Evolutionary conservation across 768 basidiomycete species (phyloP), one percentile per base, ranked within the genome.

Genomic region (Mycena crocata): DNA sequence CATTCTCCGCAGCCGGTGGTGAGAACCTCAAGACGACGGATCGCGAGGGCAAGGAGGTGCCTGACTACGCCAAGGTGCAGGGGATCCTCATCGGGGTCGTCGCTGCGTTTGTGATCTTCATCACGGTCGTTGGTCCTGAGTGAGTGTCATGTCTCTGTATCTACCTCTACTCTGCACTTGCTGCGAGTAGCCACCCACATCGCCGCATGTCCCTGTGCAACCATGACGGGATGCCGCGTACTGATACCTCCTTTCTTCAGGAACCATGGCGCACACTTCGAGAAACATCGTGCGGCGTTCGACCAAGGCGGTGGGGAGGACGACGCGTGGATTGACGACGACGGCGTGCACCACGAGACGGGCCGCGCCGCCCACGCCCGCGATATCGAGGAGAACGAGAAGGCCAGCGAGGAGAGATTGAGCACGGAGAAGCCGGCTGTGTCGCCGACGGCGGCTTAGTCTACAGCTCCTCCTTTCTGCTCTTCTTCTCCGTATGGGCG

Each of bases 1-100:
- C 40, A 45, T 14, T 23, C 19, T 54, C 9, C 35, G 9, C 61
- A 84, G 92, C 87, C 32, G 94, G 92, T 35, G 90, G 87, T 23
- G 83, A 84, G 31, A 78, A 89, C 62, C 78, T 91, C 31, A 76
- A 79, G 62, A 89, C 85, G 0, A 87, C 83, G 6, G n/a, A n/a
- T n/a, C 76, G 90, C 42, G 71, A 82, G n/a, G 89, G 88, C 1
- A 70, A 74, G 7, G 67, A 72, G 26, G 87, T 89, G 0, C 83
- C 90, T 2, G 88, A 93, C 72, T 93, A 93, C 69, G 91, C 90
- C 3, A 89, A 86, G 77, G 93, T 93, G 6, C 93, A 94, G 81
- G 93, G 93, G 42, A 95, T 98, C 73, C 83, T 98, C 39, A 90
- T 98, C 49, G 96, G 95, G 10, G 84, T 86, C 28, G 91, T 98